Evolutionary conservation across 805 yeast species (phyloP).

Genomic region (Yamadazyma nakazawae): DNA sequence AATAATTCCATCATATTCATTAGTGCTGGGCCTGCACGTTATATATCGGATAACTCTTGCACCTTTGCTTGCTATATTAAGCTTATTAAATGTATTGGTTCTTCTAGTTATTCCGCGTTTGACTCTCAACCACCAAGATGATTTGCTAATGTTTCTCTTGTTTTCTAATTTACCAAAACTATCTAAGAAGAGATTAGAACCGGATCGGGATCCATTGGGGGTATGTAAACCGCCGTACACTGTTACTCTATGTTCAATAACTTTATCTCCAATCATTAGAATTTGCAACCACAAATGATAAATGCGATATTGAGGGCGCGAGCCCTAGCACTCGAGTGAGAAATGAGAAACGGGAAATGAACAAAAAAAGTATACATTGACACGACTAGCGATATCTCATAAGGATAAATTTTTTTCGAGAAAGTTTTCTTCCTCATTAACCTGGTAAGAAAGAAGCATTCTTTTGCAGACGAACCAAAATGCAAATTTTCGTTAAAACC

Average conservation of each 20-base stretch:
- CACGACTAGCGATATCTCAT: not conserved
- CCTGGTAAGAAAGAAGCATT: conserved; percentile 50
- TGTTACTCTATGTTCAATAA: conserved; percentile 1
- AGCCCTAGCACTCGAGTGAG: not conserved
- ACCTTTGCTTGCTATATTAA: not conserved
- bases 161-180: not conserved
- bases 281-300: conserved; percentile 2
- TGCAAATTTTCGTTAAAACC: conserved; percentile 99
- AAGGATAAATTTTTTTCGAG: not conserved
- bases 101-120: not conserved
- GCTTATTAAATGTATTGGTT: too few relatives aligned
- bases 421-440: conserved; percentile 8
- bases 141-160: not conserved
- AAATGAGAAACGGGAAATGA: not conserved
- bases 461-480: conserved; percentile 36
- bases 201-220: not conserved
- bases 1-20: not conserved
- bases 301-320: conserved; percentile 2
- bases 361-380: too few relatives aligned
- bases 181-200: too few relatives aligned
- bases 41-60: not conserved
- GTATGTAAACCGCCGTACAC: conserved; percentile 1
- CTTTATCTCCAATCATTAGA: conserved; percentile 8
- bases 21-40: not conserved
- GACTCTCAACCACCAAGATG: not conserved